Evolutionary conservation across 257 asterid genomes (phyloP).

Genomic region (Oldenlandia corymbosa): DNA sequence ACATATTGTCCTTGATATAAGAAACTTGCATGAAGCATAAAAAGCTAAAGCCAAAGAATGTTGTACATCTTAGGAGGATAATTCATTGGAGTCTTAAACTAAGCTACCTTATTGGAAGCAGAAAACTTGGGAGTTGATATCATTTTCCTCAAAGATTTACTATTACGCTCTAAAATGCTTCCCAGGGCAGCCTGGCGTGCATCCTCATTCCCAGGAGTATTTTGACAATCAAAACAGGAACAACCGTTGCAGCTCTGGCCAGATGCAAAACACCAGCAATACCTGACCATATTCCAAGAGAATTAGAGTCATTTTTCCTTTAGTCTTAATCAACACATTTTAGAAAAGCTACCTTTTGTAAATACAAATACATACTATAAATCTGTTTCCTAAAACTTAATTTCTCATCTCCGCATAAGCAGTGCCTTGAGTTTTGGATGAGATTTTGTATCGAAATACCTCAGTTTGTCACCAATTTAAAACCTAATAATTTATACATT

Average conservation of each 20-base stretch:
- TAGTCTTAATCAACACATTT: no score
- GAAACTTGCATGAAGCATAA: background rate
- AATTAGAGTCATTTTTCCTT: background rate
- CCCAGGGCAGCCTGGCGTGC: slow-evolving; percentile 30
- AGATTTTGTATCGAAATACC: background rate
- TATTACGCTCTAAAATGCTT: slow-evolving; percentile 27
- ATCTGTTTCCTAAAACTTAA: background rate
- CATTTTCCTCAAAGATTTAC: slow-evolving; percentile 29
- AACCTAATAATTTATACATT: background rate
- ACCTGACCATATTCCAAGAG: slow-evolving; percentile 14
- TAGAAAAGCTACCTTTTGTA: background rate
- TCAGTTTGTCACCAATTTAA: background rate
- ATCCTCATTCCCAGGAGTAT: slow-evolving; percentile 25
- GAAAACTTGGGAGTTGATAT: slow-evolving; percentile 23
- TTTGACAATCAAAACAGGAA: slow-evolving; percentile 26
- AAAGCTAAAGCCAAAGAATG: background rate
- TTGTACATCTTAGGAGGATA: background rate
- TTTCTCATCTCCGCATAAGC: slow-evolving; percentile 2
- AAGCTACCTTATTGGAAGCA: slow-evolving; percentile 17
- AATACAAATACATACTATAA: background rate
- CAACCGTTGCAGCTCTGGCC: slow-evolving; percentile 33
- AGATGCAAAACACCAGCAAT: slow-evolving; percentile 34
- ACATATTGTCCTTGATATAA: background rate
- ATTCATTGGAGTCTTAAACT: background rate
- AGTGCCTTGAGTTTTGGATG: background rate